Evolutionary conservation across 2,329 filamentous ascomycete genomes (phyloP), one percentile per base, ranked within the genome.

Genomic region (Ophiocordyceps australis): DNA sequence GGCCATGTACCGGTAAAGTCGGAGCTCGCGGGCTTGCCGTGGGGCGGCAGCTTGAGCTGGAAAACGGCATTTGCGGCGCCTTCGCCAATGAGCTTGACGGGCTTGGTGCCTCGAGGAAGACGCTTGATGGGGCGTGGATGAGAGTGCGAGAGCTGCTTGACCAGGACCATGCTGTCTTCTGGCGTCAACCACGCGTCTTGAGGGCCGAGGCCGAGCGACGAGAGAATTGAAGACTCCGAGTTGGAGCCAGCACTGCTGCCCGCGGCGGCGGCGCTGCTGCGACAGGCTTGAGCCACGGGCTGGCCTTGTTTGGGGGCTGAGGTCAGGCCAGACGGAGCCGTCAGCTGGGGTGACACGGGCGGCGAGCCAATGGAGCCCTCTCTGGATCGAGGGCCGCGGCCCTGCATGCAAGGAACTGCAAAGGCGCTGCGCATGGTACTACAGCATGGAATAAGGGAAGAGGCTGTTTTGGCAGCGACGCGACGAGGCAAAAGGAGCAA

Each of bases 51-150:
- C 23, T 54, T 51, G 29, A 78, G 59, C 36, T 62, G 62, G 40
- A 79, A 83, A 33, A 85, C 74, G 26, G 75, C 63, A 45, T 89
- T 86, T 27, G 80, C 78, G 14, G 76, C 73, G 14, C 79, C 80
- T 46, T 89, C 79, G 15, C 61, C 64, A 14, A 70, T 48, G 30
- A 67, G 52, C 27, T 46, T 43, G 26, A 49, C 33, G 10, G 49
- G 46, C 15, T 38, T 44, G 20, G 46, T 42, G 17, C 46, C 47
- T 23, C 31, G 34, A 15, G 50, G 49, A 5, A 54, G 42, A 13
- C 38, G 38, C 32, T 43, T 50, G 28, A 52, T 14, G 17, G 28
- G 28, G n/a, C n/a, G n/a, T n/a, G n/a, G n/a, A 14, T 30, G 23
- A n/a, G 28, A 27, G 8, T 30, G 26, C 22, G 23, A 30, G 24